Conservation (phyloP, 106 monocot genomes). For the Dioscorea zingiberensis region DNA sequence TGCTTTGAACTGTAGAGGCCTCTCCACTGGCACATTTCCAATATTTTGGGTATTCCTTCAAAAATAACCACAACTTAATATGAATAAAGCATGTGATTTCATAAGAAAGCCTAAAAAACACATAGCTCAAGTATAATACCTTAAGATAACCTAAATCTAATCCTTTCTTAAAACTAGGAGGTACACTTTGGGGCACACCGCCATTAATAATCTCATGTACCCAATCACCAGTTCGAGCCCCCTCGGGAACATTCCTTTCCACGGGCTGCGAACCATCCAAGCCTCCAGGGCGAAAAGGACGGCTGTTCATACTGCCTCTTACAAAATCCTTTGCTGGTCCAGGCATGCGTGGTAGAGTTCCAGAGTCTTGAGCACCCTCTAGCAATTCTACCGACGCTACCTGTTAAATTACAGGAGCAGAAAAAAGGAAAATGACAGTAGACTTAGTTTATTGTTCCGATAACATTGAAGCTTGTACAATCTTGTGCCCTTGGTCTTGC, state of each 20-base stretch:
- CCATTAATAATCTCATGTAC: slow-evolving; percentile 63
- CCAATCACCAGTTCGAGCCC: slow-evolving; percentile 74
- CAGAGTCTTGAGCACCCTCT: slow-evolving; percentile 55
- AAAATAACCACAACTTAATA: not conserved
- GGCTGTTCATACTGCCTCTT: slow-evolving; percentile 69
- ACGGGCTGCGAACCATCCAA: slow-evolving; percentile 32
- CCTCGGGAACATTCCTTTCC: slow-evolving; percentile 45
- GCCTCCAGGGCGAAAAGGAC: slow-evolving; percentile 87
- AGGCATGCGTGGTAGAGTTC: slow-evolving; percentile 45
- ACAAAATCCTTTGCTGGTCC: slow-evolving; percentile 87
- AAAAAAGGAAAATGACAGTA: no score
- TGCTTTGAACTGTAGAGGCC: not conserved
- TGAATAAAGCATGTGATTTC: not conserved
- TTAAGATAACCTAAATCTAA: slow-evolving; percentile 65
- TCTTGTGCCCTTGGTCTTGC: no score
- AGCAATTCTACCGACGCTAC: slow-evolving; percentile 50
- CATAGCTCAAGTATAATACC: slow-evolving; percentile 29
- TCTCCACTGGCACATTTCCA: slow-evolving; percentile 35
- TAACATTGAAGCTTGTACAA: no score
- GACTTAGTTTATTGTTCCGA: no score
- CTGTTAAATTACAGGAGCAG: slow-evolving; percentile 12
- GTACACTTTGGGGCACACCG: slow-evolving; percentile 45
- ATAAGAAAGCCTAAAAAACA: not conserved
- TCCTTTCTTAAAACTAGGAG: slow-evolving; percentile 80
- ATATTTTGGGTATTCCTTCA: slow-evolving; percentile 46